These are phyloP conservation scores for Trichoderma parareesei DNA, from an alignment of 495 filamentous ascomycete genomes.

Conservation along the genomic window DNA sequence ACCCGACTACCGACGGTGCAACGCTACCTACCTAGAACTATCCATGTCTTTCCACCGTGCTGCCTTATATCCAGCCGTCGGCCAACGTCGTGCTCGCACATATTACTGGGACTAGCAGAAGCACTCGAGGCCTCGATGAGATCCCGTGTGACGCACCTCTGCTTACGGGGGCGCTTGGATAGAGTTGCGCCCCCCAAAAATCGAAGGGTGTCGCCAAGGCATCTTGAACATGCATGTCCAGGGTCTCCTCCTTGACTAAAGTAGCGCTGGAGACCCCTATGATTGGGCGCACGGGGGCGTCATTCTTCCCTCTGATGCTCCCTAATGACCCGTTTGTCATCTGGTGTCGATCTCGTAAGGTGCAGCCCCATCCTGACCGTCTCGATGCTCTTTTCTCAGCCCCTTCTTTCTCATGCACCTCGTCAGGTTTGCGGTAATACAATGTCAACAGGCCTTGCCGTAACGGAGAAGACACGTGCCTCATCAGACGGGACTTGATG, in stretches of 20 bases:
- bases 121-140: not conserved
- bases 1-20: no score
- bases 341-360: slow-evolving; percentile 1
- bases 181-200: not conserved
- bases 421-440: not conserved
- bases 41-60: no score
- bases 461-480: not conserved
- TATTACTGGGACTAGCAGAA: no score
- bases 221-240: not conserved
- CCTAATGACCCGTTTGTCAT: not conserved
- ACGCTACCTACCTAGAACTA: no score
- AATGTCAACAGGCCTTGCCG: not conserved
- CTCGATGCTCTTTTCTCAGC: not conserved
- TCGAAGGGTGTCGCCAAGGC: not conserved
- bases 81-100: no score
- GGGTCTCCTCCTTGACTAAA: not conserved
- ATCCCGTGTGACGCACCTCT: not conserved
- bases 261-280: not conserved
- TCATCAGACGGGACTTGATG: not conserved
- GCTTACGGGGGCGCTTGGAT: not conserved
- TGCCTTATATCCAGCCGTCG: no score
- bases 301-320: not conserved
- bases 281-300: slow-evolving; percentile 7
- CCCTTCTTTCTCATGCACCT: not conserved
- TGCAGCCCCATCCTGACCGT: not conserved